Conservation (phyloP, 1,139 yeast genomes). For the Scheffersomyces segobiensis region DNA sequence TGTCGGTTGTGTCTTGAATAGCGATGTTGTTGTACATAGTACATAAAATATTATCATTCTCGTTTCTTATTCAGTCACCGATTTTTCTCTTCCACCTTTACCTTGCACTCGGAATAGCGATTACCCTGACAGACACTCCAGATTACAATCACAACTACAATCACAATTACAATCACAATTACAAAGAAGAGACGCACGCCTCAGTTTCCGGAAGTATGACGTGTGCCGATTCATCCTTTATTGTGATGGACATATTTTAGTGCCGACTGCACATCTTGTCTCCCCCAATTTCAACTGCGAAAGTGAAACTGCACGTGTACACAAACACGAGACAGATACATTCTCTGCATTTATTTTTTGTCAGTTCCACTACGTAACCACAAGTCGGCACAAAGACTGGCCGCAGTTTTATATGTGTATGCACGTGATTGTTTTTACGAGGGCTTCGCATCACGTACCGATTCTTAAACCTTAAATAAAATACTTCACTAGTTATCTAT, state of each 20-base stretch:
- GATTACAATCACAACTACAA: background rate
- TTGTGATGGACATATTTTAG: background rate
- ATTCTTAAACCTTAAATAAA: background rate
- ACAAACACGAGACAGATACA: background rate
- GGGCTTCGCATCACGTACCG: background rate
- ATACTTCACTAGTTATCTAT: background rate
- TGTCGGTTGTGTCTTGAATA: background rate
- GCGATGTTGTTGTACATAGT: background rate
- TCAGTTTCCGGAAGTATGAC: background rate
- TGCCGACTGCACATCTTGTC: background rate
- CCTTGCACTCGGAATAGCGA: background rate
- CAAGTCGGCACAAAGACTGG: background rate
- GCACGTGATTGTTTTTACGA: background rate
- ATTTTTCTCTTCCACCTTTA: background rate
- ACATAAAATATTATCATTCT: background rate
- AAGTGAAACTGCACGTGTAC: background rate
- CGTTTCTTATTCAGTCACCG: background rate
- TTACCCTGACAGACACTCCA: background rate
- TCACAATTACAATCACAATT: background rate
- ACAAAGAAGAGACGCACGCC: background rate
- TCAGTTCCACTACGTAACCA: background rate
- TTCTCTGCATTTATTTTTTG: background rate
- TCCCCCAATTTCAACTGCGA: background rate
- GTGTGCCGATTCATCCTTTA: background rate
- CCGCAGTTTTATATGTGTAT: too few species aligned